Evolutionary conservation across 169 alveolate species (phyloP).

Genomic region (Eimeria maxima): DNA sequence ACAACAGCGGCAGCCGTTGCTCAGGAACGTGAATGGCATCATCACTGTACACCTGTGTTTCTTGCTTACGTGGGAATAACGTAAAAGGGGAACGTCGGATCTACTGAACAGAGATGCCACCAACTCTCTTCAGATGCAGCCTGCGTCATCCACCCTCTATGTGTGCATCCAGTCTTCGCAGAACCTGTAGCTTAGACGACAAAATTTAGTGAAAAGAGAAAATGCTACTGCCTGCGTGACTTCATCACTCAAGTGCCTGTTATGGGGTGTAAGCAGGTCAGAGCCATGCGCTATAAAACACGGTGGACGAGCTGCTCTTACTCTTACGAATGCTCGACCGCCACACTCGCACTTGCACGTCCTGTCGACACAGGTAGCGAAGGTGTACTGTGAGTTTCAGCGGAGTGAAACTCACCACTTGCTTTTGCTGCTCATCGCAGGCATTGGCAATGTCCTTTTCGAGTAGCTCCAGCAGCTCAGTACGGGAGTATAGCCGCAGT

Average conservation of each 20-base stretch:
- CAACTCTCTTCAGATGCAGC: slow-evolving; percentile 63
- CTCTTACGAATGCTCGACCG: neutral
- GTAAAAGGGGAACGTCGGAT: slow-evolving; percentile 42
- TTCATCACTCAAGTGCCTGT: neutral
- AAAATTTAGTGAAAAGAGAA: neutral
- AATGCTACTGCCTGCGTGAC: neutral
- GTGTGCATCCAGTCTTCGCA: neutral
- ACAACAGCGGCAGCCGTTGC: slow-evolving; percentile 25
- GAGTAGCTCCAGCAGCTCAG: slow-evolving; percentile 47
- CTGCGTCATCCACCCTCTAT: slow-evolving; percentile 38
- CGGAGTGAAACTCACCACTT: neutral
- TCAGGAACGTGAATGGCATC: neutral
- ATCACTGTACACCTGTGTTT: neutral
- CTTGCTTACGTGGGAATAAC: slow-evolving; percentile 54
- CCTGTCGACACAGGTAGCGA: neutral
- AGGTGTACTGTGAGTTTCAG: neutral
- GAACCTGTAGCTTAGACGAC: neutral
- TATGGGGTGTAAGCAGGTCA: neutral
- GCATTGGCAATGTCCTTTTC: slow-evolving; percentile 1
- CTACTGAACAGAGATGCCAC: slow-evolving; percentile 74
- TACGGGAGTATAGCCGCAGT: slow-evolving; percentile 43
- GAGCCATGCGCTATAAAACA: neutral
- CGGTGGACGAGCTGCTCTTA: neutral
- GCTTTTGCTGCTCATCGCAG: neutral
- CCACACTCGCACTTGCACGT: neutral